Evolutionary conservation across 2,329 filamentous ascomycete species (phyloP).

Genomic region (Orbilia brochopaga): DNA sequence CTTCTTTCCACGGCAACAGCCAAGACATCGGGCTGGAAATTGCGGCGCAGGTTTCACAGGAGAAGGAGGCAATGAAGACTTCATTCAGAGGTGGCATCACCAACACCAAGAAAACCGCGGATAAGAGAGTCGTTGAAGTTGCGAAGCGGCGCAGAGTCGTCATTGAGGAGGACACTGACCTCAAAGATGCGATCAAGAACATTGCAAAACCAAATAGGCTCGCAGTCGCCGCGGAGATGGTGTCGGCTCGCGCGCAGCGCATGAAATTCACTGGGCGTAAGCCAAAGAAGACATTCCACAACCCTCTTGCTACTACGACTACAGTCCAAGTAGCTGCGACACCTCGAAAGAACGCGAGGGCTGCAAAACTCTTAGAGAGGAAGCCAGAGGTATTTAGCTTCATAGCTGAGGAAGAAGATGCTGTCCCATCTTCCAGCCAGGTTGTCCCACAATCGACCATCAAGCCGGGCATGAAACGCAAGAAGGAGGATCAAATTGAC

Average conservation of each 20-base stretch:
- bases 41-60: conserved; percentile 42
- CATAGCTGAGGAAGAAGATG: conserved; percentile 42
- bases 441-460: conserved; percentile 49
- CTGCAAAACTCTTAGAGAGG: conserved; percentile 20
- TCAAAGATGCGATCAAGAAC: conserved; percentile 75
- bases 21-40: conserved; percentile 30
- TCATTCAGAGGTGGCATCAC: conserved; percentile 49
- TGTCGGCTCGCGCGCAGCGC: conserved; percentile 71
- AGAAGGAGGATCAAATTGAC: conserved; percentile 19
- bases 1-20: conserved; percentile 25
- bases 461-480: conserved; percentile 32
- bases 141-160: conserved; percentile 60
- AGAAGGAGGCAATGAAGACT: conserved; percentile 40
- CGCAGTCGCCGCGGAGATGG: conserved; percentile 70
- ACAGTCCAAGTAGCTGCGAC: conserved; percentile 55
- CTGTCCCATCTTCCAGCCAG: conserved; percentile 36
- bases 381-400: conserved; percentile 19
- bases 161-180: conserved; percentile 71
- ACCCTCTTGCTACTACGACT: conserved; percentile 55
- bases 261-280: conserved; percentile 61
- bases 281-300: conserved; percentile 62
- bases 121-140: conserved; percentile 42
- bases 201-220: conserved; percentile 77
- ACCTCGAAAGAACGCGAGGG: conserved; percentile 52
- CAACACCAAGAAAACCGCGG: conserved; percentile 41